Conservation (phyloP, 2,329 filamentous ascomycete species). For the Dactylellina cionopaga region DNA sequence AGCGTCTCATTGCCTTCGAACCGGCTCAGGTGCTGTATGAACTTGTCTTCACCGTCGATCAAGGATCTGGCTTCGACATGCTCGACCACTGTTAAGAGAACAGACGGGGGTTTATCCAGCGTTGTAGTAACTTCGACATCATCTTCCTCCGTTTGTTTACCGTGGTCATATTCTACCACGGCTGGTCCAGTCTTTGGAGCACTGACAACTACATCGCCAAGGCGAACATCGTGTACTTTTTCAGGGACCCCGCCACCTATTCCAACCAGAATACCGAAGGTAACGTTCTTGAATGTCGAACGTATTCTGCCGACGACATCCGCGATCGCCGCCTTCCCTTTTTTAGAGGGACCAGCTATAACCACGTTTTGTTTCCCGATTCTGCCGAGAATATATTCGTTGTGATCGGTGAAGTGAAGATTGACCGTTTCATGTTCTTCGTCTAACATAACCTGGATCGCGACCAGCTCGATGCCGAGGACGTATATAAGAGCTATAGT, state of each 20-base stretch:
- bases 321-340: background rate
- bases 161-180: conserved; percentile 1
- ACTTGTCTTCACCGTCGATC: background rate
- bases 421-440: background rate
- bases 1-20: background rate
- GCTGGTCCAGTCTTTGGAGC: background rate
- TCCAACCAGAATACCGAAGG: background rate
- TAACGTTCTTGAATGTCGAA: background rate
- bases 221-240: background rate
- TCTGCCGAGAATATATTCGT: background rate
- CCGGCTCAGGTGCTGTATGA: background rate
- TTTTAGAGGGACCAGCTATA: background rate
- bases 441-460: background rate
- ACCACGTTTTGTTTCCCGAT: conserved; percentile 3
- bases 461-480: background rate
- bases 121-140: background rate
- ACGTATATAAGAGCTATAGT: conserved; percentile 3
- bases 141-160: background rate
- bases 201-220: conserved; percentile 8
- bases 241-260: conserved; percentile 6
- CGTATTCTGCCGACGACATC: background rate
- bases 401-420: background rate
- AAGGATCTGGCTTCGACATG: background rate
- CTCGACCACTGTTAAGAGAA: background rate
- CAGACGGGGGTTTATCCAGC: background rate